Evolutionary conservation across 2,329 filamentous ascomycete species (phyloP).

Genomic region (Aspergillus sp.): DNA sequence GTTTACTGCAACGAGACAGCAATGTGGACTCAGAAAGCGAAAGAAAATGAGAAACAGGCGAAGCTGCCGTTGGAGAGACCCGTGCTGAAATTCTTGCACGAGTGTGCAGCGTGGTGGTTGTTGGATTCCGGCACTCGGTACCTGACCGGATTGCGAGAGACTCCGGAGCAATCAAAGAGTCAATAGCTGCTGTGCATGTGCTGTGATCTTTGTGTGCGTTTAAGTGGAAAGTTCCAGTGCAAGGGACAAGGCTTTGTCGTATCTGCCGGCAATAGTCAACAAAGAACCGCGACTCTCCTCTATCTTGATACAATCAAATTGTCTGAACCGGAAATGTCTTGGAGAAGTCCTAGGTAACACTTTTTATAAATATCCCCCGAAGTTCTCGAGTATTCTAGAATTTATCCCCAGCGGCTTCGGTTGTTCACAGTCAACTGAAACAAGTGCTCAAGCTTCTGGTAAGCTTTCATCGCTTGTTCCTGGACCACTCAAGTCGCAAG

Average conservation of each 20-base stretch:
- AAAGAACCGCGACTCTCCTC: background rate
- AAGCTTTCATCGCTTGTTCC: too few relatives aligned
- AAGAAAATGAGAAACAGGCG: background rate
- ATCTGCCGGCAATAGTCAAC: background rate
- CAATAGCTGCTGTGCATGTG: too few relatives aligned
- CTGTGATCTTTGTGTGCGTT: too few relatives aligned
- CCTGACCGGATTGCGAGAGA: constrained; percentile 20
- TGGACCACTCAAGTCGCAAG: too few relatives aligned
- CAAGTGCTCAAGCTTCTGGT: too few relatives aligned
- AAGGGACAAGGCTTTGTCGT: too few relatives aligned
- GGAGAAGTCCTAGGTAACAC: background rate
- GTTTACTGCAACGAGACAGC: constrained; percentile 30
- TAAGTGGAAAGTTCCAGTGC: too few relatives aligned
- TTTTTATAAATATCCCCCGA: background rate
- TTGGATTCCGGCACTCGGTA: constrained; percentile 34
- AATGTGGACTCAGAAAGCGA: constrained; percentile 29
- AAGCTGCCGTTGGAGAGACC: constrained; percentile 31
- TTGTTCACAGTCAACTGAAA: too few relatives aligned
- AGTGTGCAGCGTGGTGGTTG: constrained; percentile 37
- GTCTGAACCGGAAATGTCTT: background rate
- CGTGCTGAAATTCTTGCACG: constrained; percentile 32
- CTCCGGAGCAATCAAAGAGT: background rate
- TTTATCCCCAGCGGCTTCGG: too few relatives aligned
- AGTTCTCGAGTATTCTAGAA: too few relatives aligned
- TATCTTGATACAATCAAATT: background rate